Evolutionary conservation across 371 early-diverging fungal genomes (phyloP), one percentile per base, ranked within the genome.

Genomic region (Dichotomocladium elegans): DNA sequence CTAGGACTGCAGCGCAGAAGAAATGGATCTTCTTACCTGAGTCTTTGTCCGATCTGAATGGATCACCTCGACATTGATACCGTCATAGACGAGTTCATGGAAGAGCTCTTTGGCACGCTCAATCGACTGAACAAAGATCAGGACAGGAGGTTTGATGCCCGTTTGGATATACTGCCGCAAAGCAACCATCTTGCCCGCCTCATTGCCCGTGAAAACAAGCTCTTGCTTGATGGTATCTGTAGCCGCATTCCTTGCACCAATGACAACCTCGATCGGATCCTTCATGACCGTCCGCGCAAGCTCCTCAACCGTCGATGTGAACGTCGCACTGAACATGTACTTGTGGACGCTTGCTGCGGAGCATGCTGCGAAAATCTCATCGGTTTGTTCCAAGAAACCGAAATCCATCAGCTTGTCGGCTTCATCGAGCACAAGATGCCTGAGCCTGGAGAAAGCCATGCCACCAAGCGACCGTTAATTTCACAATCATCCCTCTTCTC

Each of bases 121-220:
- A 48, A 96, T 93, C 14, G 94, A 92, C 70, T 97, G 96, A 3
- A 99, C 94, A 65, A 97, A 97, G 24, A 95, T 88, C 31, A 97
- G 68, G 2, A 92, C 90, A 12, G 98, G 98, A 8, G 97, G 97
- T 47, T 89, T 88, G 49, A 98, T 74, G 12, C 88, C 90, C 10
- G 70, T 62, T 42, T 86, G 82, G 15, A 97, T 80, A 66, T 92
- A 79, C 53, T 96, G 93, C 30, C 97, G 88, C 11, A 98, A 79
- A 26, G 92, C 95, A 17, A 97, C 70, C 43, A 93, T 80, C 61
- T 98, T 98, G 45, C 98, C 98, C 25, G 89, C 83, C 63, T 98
- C 98, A 35, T 86, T 86, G 15, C 97, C 96, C 17, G 92, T 94
- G 66, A 86, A 98, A 9, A 93, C 75, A n/a, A 98, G 75, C 61